Evolutionary conservation across 768 basidiomycete species (phyloP), one percentile per base, ranked within the genome.

Genomic region (Trametes meyenii): DNA sequence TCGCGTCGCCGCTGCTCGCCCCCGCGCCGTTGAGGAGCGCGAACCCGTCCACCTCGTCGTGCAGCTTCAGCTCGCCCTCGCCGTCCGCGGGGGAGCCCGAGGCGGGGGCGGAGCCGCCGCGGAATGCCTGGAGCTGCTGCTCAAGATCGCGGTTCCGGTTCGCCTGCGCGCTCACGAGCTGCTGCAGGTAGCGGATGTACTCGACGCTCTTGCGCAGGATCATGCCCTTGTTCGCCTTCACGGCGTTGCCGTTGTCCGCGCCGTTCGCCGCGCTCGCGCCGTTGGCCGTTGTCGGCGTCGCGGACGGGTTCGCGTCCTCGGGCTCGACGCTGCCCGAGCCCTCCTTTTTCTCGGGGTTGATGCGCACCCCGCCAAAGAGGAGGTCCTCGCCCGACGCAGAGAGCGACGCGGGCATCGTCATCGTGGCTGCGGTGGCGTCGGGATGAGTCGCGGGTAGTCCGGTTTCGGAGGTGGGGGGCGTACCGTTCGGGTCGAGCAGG

Each of bases 181-280:
- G 92, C 71, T 94, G 92, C 12, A 94, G 83, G 73, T 92, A 94
- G 68, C 73, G 83, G 58, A 81, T 81, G 53, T 81, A 81, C 54
- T 81, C 80, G 56, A 81, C 80, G 45, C 80, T 81, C 77, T 81
- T 96, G 66, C 91, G 74, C 46, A 96, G 75, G 44, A 96, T 94
- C 87, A 96, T 92, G 36, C 94, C 94, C 80, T 96, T 96, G 77
- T 96, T 96, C 26, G 94, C 94, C 71, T 96, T 96, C 55, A 92
- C 88, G 33, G 81, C 79, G 19, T 73, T 74, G 19, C 76, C 77
- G 35, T 79, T 78, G 21, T 73, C 69, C 24, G 40, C 58, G 43
- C 68, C 69, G 36, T 70, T 65, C 14, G 71, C 59, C 2, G 68
- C 59, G 29, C 63, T 68, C 42, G 53, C 60, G 6, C 58, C 65